Evolutionary conservation across 2,329 filamentous ascomycete species (phyloP), one percentile per base, ranked within the genome.

Genomic region (Sporothrix dimorphospora): DNA sequence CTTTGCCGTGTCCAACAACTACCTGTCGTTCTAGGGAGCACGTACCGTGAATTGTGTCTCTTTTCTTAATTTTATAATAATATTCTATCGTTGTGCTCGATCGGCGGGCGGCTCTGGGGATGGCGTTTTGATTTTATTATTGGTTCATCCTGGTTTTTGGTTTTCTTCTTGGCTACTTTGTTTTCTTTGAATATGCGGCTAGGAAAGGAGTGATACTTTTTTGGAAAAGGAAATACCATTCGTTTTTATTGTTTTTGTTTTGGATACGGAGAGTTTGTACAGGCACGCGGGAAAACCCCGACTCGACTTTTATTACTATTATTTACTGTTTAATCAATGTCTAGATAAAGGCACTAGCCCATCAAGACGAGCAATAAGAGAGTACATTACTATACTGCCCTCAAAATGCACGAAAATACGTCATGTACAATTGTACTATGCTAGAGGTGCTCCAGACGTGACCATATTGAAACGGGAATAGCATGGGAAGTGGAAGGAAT

Each of bases 1-100:
- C 3, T 75, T 73, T 71, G 69, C 69, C 45, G 71, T 73, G 66
- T 73, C 74, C n/a, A 75, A 74, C 61, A 72, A 42, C 51, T 74
- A 73, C 38, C 69, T 74, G 49, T 73, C 70, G 1, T 74, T 65
- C 21, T 65, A 45, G 40, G 40, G 12, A 42, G 40, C 40, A 9
- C 40, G 40, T 14, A 42, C 7, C 7, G 7, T 3, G 40, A 3
- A 34, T 42, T 14, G 40, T 40, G 14, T 5, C 19, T 61, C 16
- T 12, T 40, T 40, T 40, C 57, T 24, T 47, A 5, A 16, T 16
- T 19, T 47, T 71, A 55, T 45, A 34, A 34, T 3, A 34, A 34
- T 3, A 34, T 34, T 34, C 3, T 34, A n/a, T n/a, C n/a, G n/a
- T n/a, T n/a, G n/a, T n/a, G n/a, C n/a, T 42, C 40, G 2, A 45